These are phyloP conservation scores for Zygotorulaspora danielsina DNA, from an alignment of 805 yeast genomes.

Conservation along the genomic window DNA sequence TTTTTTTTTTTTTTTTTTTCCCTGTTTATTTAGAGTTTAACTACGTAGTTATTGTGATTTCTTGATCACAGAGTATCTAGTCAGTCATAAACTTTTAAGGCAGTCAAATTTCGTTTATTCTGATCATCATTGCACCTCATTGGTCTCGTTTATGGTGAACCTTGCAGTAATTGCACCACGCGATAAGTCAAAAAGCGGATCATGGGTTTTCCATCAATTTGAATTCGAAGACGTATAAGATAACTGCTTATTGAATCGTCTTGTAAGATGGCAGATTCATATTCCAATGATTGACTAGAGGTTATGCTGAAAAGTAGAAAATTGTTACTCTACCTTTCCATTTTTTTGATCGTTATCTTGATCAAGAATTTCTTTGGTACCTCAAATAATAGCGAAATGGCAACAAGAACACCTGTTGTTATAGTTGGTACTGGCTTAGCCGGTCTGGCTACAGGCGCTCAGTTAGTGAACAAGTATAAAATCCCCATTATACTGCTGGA, in stretches of 20 bases:
- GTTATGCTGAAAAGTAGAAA: slow-evolving; percentile 10
- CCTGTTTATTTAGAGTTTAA: not conserved
- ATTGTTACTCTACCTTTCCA: slow-evolving; percentile 4
- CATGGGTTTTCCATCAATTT: not conserved
- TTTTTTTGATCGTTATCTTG: slow-evolving; percentile 1
- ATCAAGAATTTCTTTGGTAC: slow-evolving; percentile 2
- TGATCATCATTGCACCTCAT: not conserved
- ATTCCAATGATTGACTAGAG: not conserved
- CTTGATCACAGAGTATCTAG: not conserved
- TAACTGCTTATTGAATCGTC: too few relatives aligned
- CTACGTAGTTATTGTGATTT: not conserved
- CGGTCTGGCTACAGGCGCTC: slow-evolving; percentile 46
- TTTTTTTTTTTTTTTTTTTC: not conserved
- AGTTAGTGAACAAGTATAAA: slow-evolving; percentile 36
- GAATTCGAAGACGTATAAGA: too few relatives aligned
- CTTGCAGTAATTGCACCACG: too few relatives aligned
- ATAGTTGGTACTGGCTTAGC: slow-evolving; percentile 57
- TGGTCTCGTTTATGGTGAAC: not conserved
- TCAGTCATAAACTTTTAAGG: too few relatives aligned
- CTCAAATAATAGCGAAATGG: slow-evolving; percentile 7
- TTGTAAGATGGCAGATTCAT: too few relatives aligned
- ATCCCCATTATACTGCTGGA: slow-evolving; percentile 46
- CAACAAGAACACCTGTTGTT: slow-evolving; percentile 36
- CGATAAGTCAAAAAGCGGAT: too few relatives aligned
- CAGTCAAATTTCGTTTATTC: too few relatives aligned